Conservation (phyloP, 2,329 filamentous ascomycete species). For the Aspergillus felis region DNA sequence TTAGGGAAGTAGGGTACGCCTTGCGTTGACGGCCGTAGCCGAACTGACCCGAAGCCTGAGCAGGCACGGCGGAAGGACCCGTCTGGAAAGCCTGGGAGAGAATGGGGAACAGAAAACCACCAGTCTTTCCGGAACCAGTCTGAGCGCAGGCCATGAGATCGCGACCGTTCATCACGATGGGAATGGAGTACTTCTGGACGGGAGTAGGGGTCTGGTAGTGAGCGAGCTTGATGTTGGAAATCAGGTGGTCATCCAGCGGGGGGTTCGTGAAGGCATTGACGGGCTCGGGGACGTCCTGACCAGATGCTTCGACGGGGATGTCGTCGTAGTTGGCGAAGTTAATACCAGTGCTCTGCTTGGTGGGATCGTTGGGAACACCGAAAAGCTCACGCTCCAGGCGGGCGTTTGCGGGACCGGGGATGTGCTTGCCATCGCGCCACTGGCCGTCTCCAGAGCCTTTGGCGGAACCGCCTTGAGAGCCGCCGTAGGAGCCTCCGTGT, state of each 20-base stretch:
- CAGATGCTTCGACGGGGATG: constrained; percentile 96
- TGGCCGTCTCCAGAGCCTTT: constrained; percentile 90
- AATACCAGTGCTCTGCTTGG: constrained; percentile 96
- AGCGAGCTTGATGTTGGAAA: constrained; percentile 88
- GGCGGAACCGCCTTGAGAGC: constrained; percentile 41
- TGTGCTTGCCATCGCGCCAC: constrained; percentile 96
- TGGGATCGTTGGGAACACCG: constrained; percentile 82
- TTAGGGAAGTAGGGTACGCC: constrained; percentile 93
- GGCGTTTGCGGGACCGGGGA: constrained; percentile 81
- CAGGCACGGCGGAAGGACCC: constrained; percentile 70
- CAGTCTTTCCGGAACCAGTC: constrained; percentile 99
- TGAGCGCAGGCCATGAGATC: constrained; percentile 99
- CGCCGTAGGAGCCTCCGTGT: constrained; percentile 32
- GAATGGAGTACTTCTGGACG: constrained; percentile 98
- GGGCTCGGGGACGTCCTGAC: constrained; percentile 86
- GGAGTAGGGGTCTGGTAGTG: constrained; percentile 95
- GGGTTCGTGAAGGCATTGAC: constrained; percentile 89
- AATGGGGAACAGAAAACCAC: constrained; percentile 98
- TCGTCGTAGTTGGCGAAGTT: constrained; percentile 99
- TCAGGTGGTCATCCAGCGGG: constrained; percentile 88
- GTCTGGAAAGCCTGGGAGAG: constrained; percentile 94
- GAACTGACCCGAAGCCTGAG: constrained; percentile 57
- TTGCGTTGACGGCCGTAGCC: constrained; percentile 91
- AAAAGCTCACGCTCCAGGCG: constrained; percentile 95
- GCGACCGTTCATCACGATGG: constrained; percentile 95